Evolutionary conservation across 2,329 filamentous ascomycete genomes (phyloP), one percentile per base, ranked within the genome.

Genomic region (Ilyonectria mors-panacis): DNA sequence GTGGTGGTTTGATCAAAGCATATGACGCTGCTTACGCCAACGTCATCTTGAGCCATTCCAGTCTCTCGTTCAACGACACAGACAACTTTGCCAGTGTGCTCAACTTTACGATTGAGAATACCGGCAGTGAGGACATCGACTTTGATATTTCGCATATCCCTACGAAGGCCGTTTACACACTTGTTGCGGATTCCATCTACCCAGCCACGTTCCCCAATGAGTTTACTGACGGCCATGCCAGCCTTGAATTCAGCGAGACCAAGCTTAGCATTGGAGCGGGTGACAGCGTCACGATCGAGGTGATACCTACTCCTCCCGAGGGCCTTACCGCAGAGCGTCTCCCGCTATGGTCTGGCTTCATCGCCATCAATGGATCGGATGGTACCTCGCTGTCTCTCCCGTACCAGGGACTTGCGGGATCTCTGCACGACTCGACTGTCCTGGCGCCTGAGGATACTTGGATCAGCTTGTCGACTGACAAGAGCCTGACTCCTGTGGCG

Each of bases 111-210:
- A 82, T 92, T 69, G 82, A 78, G 72, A 92, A 56, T 42, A 48
- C 51, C 6, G 51, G 42, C 21, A 39, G 19, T 17, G 39, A 48
- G 6, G 76, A 81, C 0, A 77, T 89, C 54, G 86, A 85, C 5
- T 90, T 89, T 77, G 80, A 81, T 7, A 78, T 92, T 12, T 82
- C 81, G 28, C 82, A 89, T 66, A 76, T 84, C 7, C 83, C 84
- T 3, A 84, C 88, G 12, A 78, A 83, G 15, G 88, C 88, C 3
- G 84, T 85, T 59, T 90, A 89, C 76, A 87, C 88, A 1, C 78
- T 82, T 1, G 72, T 71, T 26, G 70, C 75, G 2, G 74, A 67
- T 30, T 71, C 74, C 30, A 80, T 81, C 53, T 79, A 78, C 51
- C 82, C 85, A 0, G 76, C 77, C 8, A 12, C 60, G 0, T 88